Evolutionary conservation across 1,284 basidiomycete species (phyloP), one percentile per base, ranked within the genome.

Genomic region (Cutaneotrichosporon curvatum): DNA sequence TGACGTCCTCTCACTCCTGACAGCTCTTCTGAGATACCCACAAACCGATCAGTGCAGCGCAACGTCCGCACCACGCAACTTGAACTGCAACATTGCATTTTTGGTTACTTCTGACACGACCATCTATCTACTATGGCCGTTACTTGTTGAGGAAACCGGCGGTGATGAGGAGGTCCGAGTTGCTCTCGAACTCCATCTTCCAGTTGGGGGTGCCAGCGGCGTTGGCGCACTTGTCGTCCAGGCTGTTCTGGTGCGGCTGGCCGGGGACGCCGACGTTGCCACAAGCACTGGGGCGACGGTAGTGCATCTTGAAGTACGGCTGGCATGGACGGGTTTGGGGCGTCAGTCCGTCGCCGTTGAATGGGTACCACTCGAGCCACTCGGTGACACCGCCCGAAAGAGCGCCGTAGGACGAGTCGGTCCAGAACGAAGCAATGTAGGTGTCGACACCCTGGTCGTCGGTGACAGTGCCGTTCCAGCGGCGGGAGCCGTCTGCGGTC

Each of bases 281-380:
- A 10, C 20, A 20, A n/a, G 22, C 25, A 1, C 11, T 21, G 14
- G 47, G 41, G 18, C 6, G 14, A 31, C 37, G 32, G 21, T 22
- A 44, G 8, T 4, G 3, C 6, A 32, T 32, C 18, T 28, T 16
- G 37, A 40, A 48, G 11, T 15, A 21, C 9, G 41, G 41, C 37
- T 43, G 37, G 41, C 47, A 48, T 4, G 23, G 31, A 32, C 33
- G 37, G 22, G 33, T 12, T 4, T 25, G 35, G 5, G 46, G 36
- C 3, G 36, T 25, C 7, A 5, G 16, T 20, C 8, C 7, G 12
- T 34, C 30, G 14, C 18, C 21, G 25, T 48, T 48, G 32, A 21
- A 48, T 4, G 8, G 3, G 32, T 40, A 48, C 37, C 37, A 48
- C 41, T 48, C 47, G 32, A 48, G 47, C 47, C 47, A 48, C 47